These are phyloP conservation scores for Firmiana major DNA, from an alignment of 345 rosid species.

Conservation along the genomic window DNA sequence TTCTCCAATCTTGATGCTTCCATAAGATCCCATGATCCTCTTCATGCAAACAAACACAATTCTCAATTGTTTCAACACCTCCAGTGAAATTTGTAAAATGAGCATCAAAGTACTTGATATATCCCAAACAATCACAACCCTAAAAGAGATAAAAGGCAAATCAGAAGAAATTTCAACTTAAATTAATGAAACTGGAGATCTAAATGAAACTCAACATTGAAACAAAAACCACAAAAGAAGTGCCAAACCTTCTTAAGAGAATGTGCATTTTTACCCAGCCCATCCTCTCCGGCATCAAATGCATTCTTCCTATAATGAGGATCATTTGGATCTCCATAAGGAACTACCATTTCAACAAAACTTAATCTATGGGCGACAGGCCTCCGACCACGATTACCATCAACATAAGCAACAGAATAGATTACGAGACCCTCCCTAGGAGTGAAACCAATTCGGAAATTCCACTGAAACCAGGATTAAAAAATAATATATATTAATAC, in stretches of 20 bases:
- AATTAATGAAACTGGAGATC: background rate
- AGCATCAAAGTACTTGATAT: slow-evolving; percentile 69
- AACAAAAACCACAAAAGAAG: background rate
- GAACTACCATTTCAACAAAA: slow-evolving; percentile 84
- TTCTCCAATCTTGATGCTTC: slow-evolving; percentile 92
- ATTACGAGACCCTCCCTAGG: slow-evolving; percentile 75
- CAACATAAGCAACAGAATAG: slow-evolving; percentile 66
- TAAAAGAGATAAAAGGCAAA: slow-evolving; percentile 27
- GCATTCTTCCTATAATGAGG: slow-evolving; percentile 80
- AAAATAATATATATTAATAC: background rate
- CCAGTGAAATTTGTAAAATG: slow-evolving; percentile 75
- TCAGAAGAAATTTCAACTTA: background rate
- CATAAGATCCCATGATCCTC: slow-evolving; percentile 75
- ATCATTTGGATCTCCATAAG: slow-evolving; percentile 80
- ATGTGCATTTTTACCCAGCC: slow-evolving; percentile 78
- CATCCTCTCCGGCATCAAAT: slow-evolving; percentile 85
- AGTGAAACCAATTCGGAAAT: slow-evolving; percentile 71
- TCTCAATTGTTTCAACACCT: slow-evolving; percentile 71
- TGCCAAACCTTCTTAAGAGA: slow-evolving; percentile 58
- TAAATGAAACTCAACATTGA: background rate
- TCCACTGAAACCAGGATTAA: slow-evolving; percentile 49
- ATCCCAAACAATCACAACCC: slow-evolving; percentile 79
- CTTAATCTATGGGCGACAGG: slow-evolving; percentile 74
- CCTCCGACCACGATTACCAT: slow-evolving; percentile 70
- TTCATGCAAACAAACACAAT: slow-evolving; percentile 76